Percentiles rank a stretch among this genome's conserved stretches.
phyloP scores from a whole-genome alignment of 257 asterid genomes.

The Solanum tarijense region DNA sequence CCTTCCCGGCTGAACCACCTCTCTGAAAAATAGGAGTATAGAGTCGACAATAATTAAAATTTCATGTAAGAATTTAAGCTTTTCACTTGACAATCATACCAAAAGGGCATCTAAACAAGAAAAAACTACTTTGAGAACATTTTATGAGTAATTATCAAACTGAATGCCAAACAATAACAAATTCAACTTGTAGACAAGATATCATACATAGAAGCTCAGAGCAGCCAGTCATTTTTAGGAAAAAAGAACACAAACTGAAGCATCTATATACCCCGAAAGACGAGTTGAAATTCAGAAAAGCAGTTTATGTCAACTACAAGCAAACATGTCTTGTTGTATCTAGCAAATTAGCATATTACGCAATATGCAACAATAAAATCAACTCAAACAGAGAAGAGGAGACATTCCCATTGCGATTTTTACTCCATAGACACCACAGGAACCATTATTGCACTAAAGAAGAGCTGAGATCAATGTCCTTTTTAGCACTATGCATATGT shows the following conservation, averaged over 20 bases:
- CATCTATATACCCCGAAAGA: not conserved
- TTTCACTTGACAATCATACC: not conserved
- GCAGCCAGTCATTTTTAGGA: not conserved
- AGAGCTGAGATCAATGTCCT: not conserved
- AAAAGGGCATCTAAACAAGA: not conserved
- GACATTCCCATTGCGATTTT: not conserved
- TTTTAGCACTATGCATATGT: not conserved
- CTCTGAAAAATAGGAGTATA: constrained; percentile 34
- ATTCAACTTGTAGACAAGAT: not conserved
- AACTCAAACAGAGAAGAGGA: not conserved
- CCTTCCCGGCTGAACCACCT: constrained; percentile 68
- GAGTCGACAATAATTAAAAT: not conserved
- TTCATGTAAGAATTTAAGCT: not conserved
- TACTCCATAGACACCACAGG: not conserved
- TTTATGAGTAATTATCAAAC: not conserved
- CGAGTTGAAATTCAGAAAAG: not conserved
- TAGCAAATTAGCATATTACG: not conserved
- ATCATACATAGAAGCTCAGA: not conserved
- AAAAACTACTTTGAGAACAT: not conserved
- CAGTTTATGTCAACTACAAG: not conserved
- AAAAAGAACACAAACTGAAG: not conserved
- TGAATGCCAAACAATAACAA: not conserved
- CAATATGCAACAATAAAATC: not conserved
- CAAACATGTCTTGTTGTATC: not conserved
- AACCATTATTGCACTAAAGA: not conserved